These are phyloP conservation scores for Eucalyptus coolabah DNA, from an alignment of 345 rosid species.

Conservation along the genomic window DNA sequence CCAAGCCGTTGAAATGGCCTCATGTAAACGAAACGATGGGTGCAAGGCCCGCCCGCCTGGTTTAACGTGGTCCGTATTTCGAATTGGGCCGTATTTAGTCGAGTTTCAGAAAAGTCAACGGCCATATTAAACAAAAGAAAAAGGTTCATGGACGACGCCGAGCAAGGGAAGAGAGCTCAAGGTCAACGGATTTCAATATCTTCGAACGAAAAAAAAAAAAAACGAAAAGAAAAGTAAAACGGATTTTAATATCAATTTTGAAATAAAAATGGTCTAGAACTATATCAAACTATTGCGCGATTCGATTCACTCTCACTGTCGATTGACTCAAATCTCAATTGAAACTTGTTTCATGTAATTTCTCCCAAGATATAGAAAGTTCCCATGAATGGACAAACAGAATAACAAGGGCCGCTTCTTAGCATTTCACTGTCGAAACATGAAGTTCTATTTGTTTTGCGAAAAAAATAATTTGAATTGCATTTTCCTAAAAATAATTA, in stretches of 20 bases:
- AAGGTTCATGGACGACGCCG: not conserved
- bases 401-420: not conserved
- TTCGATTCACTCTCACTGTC: fast-evolving
- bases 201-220: too few species aligned
- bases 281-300: fast-evolving
- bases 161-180: too few species aligned
- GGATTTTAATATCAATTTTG: too few species aligned
- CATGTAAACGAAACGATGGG: not conserved
- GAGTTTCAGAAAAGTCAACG: not conserved
- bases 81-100: not conserved
- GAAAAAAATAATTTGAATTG: too few species aligned
- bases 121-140: not conserved
- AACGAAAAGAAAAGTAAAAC: too few species aligned
- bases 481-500: too few species aligned
- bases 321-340: fast-evolving
- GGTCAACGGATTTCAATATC: too few species aligned
- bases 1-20: not conserved
- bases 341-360: fast-evolving
- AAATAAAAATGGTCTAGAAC: not conserved
- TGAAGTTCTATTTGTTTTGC: too few species aligned
- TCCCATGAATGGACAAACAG: not conserved
- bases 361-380: not conserved
- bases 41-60: not conserved
- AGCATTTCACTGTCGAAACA: not conserved
- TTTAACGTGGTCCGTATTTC: not conserved